These are phyloP conservation scores for Triadica sebifera DNA, from an alignment of 345 rosid species.

Conservation along the genomic window DNA sequence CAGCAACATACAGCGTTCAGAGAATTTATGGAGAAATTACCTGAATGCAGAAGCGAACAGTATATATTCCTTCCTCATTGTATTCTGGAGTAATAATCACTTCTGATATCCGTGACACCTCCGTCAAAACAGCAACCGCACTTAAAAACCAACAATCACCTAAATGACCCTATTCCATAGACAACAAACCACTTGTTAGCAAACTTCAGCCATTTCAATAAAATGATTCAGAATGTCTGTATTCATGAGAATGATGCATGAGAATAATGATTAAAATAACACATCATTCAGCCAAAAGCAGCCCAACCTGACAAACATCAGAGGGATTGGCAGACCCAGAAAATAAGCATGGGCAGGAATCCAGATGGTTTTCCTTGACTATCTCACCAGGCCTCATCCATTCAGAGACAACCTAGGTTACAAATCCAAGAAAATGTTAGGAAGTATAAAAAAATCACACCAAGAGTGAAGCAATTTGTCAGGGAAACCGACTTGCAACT, in stretches of 20 bases:
- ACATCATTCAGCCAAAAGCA: constrained; percentile 13
- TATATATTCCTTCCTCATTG: constrained; percentile 98
- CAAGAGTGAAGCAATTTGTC: constrained; percentile 12
- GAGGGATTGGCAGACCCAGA: constrained; percentile 93
- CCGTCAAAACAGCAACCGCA: constrained; percentile 95
- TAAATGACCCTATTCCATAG: constrained; percentile 72
- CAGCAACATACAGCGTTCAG: background rate
- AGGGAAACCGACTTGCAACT: constrained; percentile 69
- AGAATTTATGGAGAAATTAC: constrained; percentile 36
- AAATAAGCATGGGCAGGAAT: constrained; percentile 78
- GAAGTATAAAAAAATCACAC: constrained; percentile 7
- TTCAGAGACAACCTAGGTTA: constrained; percentile 81
- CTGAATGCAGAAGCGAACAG: constrained; percentile 99
- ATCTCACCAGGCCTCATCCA: constrained; percentile 97
- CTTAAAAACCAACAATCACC: constrained; percentile 99
- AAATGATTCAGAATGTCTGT: constrained; percentile 10
- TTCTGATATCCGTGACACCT: constrained; percentile 89
- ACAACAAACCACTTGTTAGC: constrained; percentile 12
- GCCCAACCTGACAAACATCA: constrained; percentile 97
- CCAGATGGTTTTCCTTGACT: constrained; percentile 55
- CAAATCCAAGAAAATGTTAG: constrained; percentile 29
- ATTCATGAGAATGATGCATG: constrained; percentile 18
- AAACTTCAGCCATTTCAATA: constrained; percentile 14
- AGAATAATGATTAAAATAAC: constrained; percentile 4
- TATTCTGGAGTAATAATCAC: constrained; percentile 96